Evolutionary conservation across 2,329 filamentous ascomycete genomes (phyloP).

Genomic region (Colletotrichum musicola): DNA sequence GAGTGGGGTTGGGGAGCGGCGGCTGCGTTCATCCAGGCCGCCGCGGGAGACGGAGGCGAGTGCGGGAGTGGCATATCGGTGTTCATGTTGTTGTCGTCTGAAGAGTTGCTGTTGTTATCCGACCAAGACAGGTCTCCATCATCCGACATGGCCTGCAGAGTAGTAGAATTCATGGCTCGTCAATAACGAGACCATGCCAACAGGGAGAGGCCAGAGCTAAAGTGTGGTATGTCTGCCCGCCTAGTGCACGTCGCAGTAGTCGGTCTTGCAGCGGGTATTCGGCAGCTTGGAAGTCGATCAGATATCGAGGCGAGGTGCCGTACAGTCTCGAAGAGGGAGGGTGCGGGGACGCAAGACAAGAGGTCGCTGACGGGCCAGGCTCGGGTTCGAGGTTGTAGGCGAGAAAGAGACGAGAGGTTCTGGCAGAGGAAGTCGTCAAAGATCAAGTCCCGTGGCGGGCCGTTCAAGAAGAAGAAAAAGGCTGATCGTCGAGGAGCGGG

Average conservation of each 20-base stretch:
- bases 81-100: constrained; percentile 54
- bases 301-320: constrained; percentile 23
- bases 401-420: background rate
- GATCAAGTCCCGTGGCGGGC: constrained; percentile 25
- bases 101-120: constrained; percentile 58
- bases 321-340: constrained; percentile 3
- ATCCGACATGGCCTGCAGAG: constrained; percentile 55
- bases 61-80: constrained; percentile 45
- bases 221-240: constrained; percentile 7
- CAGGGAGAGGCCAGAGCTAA: constrained; percentile 30
- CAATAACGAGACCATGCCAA: constrained; percentile 58
- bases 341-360: constrained; percentile 5
- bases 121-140: constrained; percentile 60
- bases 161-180: constrained; percentile 61
- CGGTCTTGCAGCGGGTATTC: constrained; percentile 4
- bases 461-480: constrained; percentile 34
- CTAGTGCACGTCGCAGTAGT: background rate
- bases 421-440: constrained; percentile 8
- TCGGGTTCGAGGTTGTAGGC: constrained; percentile 1
- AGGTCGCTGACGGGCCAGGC: constrained; percentile 1
- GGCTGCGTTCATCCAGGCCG: constrained; percentile 44
- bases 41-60: constrained; percentile 52
- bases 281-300: constrained; percentile 26
- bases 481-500: constrained; percentile 29
- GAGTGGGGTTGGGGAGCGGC: constrained; percentile 52